Percentiles rank a stretch among this genome's conserved stretches.
Evolutionary conservation across 2,329 filamentous ascomycete genomes (phyloP).

Genomic region (Hypoxylon sp.): DNA sequence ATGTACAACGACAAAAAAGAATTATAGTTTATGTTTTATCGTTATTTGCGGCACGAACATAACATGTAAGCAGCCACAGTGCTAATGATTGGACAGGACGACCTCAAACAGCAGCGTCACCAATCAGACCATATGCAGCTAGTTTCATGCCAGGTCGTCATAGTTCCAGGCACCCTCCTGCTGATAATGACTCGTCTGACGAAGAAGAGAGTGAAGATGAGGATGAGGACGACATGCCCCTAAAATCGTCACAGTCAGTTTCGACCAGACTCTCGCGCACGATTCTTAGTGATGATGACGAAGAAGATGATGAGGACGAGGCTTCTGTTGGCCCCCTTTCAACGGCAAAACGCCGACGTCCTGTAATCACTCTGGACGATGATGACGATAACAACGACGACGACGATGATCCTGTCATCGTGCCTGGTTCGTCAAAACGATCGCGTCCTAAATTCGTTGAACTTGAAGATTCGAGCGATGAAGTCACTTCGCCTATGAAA

Average conservation of each 20-base stretch:
- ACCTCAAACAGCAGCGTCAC: slow-evolving; percentile 11
- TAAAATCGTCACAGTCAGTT: slow-evolving; percentile 53
- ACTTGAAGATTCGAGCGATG: slow-evolving; percentile 48
- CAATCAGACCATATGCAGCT: slow-evolving; percentile 34
- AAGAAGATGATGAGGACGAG: slow-evolving; percentile 41
- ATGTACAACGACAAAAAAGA: background rate
- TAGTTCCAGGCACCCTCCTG: slow-evolving; percentile 23
- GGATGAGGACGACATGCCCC: slow-evolving; percentile 43
- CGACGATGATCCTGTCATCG: slow-evolving; percentile 44
- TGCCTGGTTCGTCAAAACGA: slow-evolving; percentile 34
- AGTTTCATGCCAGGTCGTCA: slow-evolving; percentile 52
- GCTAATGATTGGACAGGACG: slow-evolving; percentile 24
- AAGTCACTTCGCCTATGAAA: slow-evolving; percentile 51
- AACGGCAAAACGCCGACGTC: slow-evolving; percentile 41
- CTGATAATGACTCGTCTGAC: slow-evolving; percentile 47
- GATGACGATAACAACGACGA: slow-evolving; percentile 39
- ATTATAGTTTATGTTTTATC: background rate
- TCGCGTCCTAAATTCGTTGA: slow-evolving; percentile 41
- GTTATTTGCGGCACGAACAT: background rate
- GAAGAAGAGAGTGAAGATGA: slow-evolving; percentile 49
- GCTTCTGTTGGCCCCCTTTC: slow-evolving; percentile 30
- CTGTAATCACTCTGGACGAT: slow-evolving; percentile 40
- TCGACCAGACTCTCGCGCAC: slow-evolving; percentile 50
- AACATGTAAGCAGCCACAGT: background rate
- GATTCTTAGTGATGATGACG: slow-evolving; percentile 48